Conservation (phyloP, 495 filamentous ascomycete genomes). For the Penicillium pancosmium region DNA sequence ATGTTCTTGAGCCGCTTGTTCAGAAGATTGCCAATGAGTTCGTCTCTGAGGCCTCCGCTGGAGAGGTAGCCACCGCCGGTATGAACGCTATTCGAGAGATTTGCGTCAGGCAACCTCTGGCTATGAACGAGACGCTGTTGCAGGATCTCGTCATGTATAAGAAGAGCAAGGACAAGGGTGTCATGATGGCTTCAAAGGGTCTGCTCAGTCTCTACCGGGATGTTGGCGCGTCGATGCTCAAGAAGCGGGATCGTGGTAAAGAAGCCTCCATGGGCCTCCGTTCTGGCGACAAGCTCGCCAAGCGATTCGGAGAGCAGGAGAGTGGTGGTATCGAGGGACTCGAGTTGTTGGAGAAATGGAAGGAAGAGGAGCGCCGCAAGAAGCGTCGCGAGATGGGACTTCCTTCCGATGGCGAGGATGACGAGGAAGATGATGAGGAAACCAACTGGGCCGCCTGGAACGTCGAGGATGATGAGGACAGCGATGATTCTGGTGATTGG, state of each 20-base stretch:
- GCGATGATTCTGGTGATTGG: constrained; percentile 84
- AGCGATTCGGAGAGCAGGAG: constrained; percentile 77
- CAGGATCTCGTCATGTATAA: constrained; percentile 96
- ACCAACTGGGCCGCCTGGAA: constrained; percentile 83
- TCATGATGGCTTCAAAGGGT: constrained; percentile 95
- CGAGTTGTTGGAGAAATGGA: constrained; percentile 90
- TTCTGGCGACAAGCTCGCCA: constrained; percentile 67
- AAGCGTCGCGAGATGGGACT: constrained; percentile 68
- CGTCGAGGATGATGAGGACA: constrained; percentile 72
- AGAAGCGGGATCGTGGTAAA: constrained; percentile 89
- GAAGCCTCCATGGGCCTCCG: constrained; percentile 83
- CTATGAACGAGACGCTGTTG: constrained; percentile 93
- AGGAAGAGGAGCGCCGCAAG: constrained; percentile 80
- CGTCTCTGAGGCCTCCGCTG: constrained; percentile 89
- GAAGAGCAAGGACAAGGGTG: constrained; percentile 96
- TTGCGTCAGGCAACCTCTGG: constrained; percentile 86
- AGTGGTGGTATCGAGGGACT: constrained; percentile 87
- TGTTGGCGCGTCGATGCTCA: constrained; percentile 84
- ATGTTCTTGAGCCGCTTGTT: constrained; percentile 87
- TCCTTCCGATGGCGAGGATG: constrained; percentile 54
- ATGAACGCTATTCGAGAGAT: constrained; percentile 95
- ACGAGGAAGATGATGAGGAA: constrained; percentile 64
- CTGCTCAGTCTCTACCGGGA: constrained; percentile 89
- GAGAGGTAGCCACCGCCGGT: constrained; percentile 89
- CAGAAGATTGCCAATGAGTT: constrained; percentile 98